Evolutionary conservation across 1,139 yeast genomes (phyloP), one percentile per base, ranked within the genome.

Genomic region (Geotrichum europaeum): DNA sequence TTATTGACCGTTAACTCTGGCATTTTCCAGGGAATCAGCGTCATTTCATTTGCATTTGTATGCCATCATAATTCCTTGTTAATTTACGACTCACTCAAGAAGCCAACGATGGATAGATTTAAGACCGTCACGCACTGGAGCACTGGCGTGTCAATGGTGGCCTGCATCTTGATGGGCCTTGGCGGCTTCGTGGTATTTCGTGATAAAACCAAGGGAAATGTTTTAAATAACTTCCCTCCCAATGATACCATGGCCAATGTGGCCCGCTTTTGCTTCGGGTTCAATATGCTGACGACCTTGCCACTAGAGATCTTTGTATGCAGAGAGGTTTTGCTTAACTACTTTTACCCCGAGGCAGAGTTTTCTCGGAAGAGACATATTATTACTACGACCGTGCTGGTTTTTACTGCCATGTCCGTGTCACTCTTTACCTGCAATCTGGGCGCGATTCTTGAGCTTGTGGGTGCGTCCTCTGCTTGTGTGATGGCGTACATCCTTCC

Each of bases 51-150:
- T 76, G 96, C 98, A 5, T 81, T 92, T 67, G 98, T 92, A 3
- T 92, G 98, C 70, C 98, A 92, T 70, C 98, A 92, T 72, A 92
- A 92, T 70, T 89, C 97, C 0, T 83, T 92, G 51, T 86, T 91
- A 69, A 92, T 92, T 53, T 92, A 86, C 75, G 90, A 89, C 69
- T 89, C 97, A 0, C 80, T 92, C 69, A 81, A 81, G 65, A 83
- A 83, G 40, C 94, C 96, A 3, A 85, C 96, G 1, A 73, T 89
- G 68, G 85, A 84, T 64, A 79, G 92, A 65, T 92, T 92, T 70
- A 80, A 87, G 54, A 79, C 77, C 51, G 81, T 92, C 47, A 91
- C 97, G 0, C 98, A 92, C 70, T 81, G 89, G 65, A 89, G 96
- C 9, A 89, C 96, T 60, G 79, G 84, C 7, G 84, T 91, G 0